phyloP scores from a whole-genome alignment of 768 basidiomycete species.

The Agrocybe pediades region DNA sequence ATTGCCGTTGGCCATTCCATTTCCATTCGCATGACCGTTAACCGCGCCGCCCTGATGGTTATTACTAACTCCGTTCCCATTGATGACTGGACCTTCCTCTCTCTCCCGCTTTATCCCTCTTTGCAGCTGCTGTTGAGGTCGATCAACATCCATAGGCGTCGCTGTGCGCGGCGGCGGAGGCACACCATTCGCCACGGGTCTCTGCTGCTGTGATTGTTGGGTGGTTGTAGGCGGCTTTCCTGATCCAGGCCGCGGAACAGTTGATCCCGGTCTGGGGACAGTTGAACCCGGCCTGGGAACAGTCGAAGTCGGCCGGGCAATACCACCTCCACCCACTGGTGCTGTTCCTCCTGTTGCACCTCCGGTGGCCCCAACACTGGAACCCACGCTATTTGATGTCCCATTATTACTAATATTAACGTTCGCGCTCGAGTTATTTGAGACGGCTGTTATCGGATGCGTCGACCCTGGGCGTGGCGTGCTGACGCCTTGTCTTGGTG shows the following conservation, averaged over 20 bases:
- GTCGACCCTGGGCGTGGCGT: constrained; percentile 34
- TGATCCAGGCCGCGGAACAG: constrained; percentile 27
- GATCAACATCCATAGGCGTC: constrained; percentile 34
- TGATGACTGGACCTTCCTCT: constrained; percentile 27
- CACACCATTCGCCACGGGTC: constrained; percentile 13
- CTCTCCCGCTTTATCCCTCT: constrained; percentile 46
- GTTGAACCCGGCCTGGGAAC: constrained; percentile 28
- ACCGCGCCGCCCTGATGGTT: constrained; percentile 28
- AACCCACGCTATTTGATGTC: neutral
- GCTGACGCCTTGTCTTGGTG: constrained; percentile 16
- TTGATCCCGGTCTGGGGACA: constrained; percentile 29
- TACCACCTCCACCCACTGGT: neutral
- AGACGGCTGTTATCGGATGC: constrained; percentile 20
- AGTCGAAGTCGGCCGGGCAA: constrained; percentile 13
- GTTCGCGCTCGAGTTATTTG: constrained; percentile 1
- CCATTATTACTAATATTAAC: neutral
- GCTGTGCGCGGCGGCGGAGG: constrained; percentile 14
- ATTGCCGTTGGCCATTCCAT: constrained; percentile 31
- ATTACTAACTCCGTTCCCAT: constrained; percentile 14
- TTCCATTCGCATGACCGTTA: constrained; percentile 31
- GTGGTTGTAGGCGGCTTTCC: constrained; percentile 4
- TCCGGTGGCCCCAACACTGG: constrained; percentile 6
- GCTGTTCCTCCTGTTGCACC: neutral
- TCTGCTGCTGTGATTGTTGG: constrained; percentile 14
- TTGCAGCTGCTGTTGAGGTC: constrained; percentile 22